phyloP scores from a whole-genome alignment of 2,329 filamentous ascomycete species.

The Hymenoscyphus salicellus region DNA sequence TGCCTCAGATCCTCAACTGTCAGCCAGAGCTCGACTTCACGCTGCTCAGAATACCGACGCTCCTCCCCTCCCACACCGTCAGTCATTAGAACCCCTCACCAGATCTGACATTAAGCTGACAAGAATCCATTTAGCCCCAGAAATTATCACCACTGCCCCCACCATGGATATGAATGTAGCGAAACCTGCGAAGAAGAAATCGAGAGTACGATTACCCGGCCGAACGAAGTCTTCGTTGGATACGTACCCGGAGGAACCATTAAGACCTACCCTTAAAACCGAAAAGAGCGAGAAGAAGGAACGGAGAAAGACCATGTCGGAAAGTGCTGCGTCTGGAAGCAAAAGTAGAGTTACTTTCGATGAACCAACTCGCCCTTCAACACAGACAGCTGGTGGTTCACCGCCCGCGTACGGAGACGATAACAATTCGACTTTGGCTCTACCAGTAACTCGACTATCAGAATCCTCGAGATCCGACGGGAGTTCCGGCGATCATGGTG shows the following conservation, averaged over 20 bases:
- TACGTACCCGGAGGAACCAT: conserved; percentile 17
- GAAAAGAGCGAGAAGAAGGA: conserved; percentile 40
- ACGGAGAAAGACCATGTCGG: conserved; percentile 42
- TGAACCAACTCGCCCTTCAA: conserved; percentile 53
- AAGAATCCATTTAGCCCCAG: conserved; percentile 48
- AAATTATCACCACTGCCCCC: conserved; percentile 90
- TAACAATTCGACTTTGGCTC: conserved; percentile 57
- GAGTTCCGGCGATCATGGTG: conserved; percentile 66
- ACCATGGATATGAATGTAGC: conserved; percentile 59
- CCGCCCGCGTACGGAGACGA: conserved; percentile 63
- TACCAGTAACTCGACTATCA: conserved; percentile 65
- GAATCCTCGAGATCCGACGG: conserved; percentile 90
- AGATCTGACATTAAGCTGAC: conserved; percentile 14
- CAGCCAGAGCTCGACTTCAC: conserved; percentile 69
- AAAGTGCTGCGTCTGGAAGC: conserved; percentile 33
- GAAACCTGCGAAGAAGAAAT: conserved; percentile 53
- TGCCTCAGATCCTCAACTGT: conserved; percentile 88
- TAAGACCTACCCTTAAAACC: conserved; percentile 18
- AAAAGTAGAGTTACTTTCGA: conserved; percentile 56
- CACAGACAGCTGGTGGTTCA: conserved; percentile 42
- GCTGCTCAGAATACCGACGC: conserved; percentile 47
- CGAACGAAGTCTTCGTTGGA: conserved; percentile 39
- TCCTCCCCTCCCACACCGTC: conserved; percentile 57
- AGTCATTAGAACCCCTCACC: conserved; percentile 26
- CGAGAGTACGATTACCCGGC: conserved; percentile 53